Evolutionary conservation across 129 eudicot genomes (phyloP), one percentile per base, ranked within the genome.

Genomic region (Saposhnikovia divaricata): DNA sequence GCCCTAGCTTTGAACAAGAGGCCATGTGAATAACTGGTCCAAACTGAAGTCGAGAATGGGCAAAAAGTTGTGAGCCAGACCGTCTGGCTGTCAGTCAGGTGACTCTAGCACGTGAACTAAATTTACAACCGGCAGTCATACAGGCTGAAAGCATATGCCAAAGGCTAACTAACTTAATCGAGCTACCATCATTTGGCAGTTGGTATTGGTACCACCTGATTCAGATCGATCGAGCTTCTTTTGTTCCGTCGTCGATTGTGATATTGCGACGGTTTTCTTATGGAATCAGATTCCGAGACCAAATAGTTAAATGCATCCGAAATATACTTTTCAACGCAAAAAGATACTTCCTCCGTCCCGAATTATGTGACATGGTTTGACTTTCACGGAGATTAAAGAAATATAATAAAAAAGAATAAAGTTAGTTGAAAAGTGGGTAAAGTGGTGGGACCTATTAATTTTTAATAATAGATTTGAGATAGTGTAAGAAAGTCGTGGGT

Each of bases 61-160:
- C 37, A 46, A 47, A 78, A 77, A 83, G 74, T 37, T 70, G 34
- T 8, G 61, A 72, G 39, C 61, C 78, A 74, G 16, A 40, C 1
- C 38, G 21, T 12, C 77, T 46, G 57, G 21, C 61, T 79, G 82
- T 78, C 76, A 68, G 76, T 66, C 86, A 83, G 82, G 86, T 76
- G 80, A 73, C 48, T 46, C 68, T 6, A 73, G 77, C 82, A 78
- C 65, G 86, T 77, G 77, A 68, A 40, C 40, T n/a, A 27, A 70
- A 9, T 21, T 47, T 14, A 27, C 65, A 44, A 21, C 48, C 4
- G 19, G 76, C 1, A 72, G 51, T 42, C 19, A 3, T 66, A 65
- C 37, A 27, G 40, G 74, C 34, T 53, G 19, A 34, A 37, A 21
- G 15, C 28, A 39, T 72, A 21, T 19, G 15, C n/a, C 63, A 53